Base-by-base conservation (phyloP, 345 rosid genomes). In the Populus ilicifolia region DNA sequence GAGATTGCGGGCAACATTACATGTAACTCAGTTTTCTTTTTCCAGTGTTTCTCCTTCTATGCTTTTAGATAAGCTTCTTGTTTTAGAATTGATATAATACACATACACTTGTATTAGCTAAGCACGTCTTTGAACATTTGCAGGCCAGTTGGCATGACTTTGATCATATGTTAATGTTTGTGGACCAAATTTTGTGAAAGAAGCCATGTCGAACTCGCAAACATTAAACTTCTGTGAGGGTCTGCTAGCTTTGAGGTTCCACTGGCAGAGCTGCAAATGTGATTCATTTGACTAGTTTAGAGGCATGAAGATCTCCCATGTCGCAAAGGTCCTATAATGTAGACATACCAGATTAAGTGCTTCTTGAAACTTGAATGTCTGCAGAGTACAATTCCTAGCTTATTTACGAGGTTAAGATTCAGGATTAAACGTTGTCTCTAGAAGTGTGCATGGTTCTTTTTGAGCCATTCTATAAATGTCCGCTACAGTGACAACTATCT, bases 391-490 rank as follows among this genome's bases (percentile, higher is more conserved):
- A 56, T 56, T 56, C 4, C 63, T 56, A 56, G 27, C 29, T 23
- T n/a, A n/a, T 56, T 56, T 56, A 23, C 1, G 63, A 56, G 13
- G 27, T 56, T 6, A 9, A n/a, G 14, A 56, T 8, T 56, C 62
- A 56, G 23, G 62, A 56, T 9, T n/a, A n/a, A 27, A 21, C 63
- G 4, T 56, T 29, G 16, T 87, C 80, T 95, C 99, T 33, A 98
- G 98, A 50, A 93, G 90, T 73, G 88, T 84, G 85, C 93, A 88
- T 59, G 93, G 83, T 66, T 93, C 94, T 36, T 92, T 97, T 84
- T 56, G 5, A 9, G 92, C 98, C 98, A 92, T 92, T 74, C 98
- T 93, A 80, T 90, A 95, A 71, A 89, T 93, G 43, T 97, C 98
- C 83, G 91, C 97, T 5, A 93, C 90, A 8, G 93, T 78, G 56